Evolutionary conservation across 228 moss, liverwort and hornwort species (phyloP).

Genomic region (Sphagnum magellanicum): DNA sequence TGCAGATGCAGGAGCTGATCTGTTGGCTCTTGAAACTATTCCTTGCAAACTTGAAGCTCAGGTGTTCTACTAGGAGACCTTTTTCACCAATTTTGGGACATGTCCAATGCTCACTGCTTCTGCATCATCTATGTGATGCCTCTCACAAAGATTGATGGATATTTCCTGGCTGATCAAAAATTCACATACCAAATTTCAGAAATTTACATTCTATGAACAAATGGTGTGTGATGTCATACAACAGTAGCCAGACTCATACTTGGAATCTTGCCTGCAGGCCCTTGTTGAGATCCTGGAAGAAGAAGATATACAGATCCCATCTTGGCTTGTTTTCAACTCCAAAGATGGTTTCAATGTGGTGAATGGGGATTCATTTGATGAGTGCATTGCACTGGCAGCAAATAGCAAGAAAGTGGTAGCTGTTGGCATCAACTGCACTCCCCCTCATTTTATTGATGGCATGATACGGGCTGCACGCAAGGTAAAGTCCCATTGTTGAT

Average conservation of each 20-base stretch:
- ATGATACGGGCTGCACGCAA: constrained; percentile 3
- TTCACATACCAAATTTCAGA: no score
- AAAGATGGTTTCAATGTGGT: constrained; percentile 40
- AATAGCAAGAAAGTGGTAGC: constrained; percentile 36
- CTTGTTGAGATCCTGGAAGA: constrained; percentile 45
- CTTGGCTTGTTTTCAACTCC: constrained; percentile 39
- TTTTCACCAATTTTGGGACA: no score
- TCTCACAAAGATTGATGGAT: no score
- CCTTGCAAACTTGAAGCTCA: constrained; percentile 43
- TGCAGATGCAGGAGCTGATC: constrained; percentile 33
- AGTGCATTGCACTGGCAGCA: constrained; percentile 28
- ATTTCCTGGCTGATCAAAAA: no score
- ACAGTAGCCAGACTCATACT: neutral
- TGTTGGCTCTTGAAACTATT: constrained; percentile 49
- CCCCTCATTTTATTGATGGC: constrained; percentile 27
- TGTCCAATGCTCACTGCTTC: no score
- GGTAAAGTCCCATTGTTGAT: neutral
- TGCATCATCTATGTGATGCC: no score
- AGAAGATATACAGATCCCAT: constrained; percentile 29
- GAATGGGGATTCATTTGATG: constrained; percentile 25
- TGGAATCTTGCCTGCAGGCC: constrained; percentile 18
- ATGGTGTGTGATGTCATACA: neutral
- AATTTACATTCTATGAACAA: no score
- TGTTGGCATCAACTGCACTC: constrained; percentile 50
- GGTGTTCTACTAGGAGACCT: constrained; percentile 5